Percentiles rank a stretch among this genome's conserved stretches.
These are phyloP conservation scores for Vicia faba DNA, from an alignment of 306 rosid genomes.

Conservation along the genomic window DNA sequence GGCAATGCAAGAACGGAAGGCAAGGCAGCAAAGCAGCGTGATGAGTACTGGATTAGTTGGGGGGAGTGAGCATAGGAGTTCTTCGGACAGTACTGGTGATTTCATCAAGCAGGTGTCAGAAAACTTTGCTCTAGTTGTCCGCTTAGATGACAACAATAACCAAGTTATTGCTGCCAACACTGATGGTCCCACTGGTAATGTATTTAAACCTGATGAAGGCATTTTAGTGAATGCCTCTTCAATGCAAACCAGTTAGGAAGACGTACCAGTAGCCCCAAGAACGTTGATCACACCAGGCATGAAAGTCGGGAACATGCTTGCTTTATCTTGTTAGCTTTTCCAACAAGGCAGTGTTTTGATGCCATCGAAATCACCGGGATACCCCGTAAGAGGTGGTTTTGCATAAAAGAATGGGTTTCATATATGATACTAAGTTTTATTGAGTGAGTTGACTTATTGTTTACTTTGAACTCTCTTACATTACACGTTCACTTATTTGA, in stretches of 20 bases:
- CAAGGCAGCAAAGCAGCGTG: constrained; percentile 59
- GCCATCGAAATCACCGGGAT: constrained; percentile 12
- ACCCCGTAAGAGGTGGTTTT: neutral
- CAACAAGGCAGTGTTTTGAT: constrained; percentile 50
- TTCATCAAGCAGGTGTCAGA: constrained; percentile 79
- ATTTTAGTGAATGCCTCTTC: constrained; percentile 58
- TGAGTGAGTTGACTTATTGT: constrained; percentile 4
- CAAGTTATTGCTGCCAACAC: constrained; percentile 50
- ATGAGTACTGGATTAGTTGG: constrained; percentile 55
- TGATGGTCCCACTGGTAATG: constrained; percentile 45
- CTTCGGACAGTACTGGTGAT: constrained; percentile 50
- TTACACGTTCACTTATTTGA: neutral
- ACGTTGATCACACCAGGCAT: constrained; percentile 33
- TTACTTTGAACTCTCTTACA: neutral
- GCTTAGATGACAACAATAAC: constrained; percentile 64
- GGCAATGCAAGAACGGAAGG: constrained; percentile 82
- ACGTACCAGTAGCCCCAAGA: neutral
- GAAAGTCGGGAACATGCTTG: constrained; percentile 39
- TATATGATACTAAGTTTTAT: neutral
- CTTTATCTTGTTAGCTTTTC: constrained; percentile 42
- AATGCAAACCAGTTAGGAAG: constrained; percentile 49
- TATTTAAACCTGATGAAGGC: constrained; percentile 57
- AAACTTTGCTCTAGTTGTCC: constrained; percentile 79
- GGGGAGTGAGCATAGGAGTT: constrained; percentile 59
- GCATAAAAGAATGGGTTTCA: constrained; percentile 5